Percentiles rank a stretch among this genome's conserved stretches.
phyloP scores from a whole-genome alignment of 139 green algal genomes.

The Medakamo hakoo region DNA sequence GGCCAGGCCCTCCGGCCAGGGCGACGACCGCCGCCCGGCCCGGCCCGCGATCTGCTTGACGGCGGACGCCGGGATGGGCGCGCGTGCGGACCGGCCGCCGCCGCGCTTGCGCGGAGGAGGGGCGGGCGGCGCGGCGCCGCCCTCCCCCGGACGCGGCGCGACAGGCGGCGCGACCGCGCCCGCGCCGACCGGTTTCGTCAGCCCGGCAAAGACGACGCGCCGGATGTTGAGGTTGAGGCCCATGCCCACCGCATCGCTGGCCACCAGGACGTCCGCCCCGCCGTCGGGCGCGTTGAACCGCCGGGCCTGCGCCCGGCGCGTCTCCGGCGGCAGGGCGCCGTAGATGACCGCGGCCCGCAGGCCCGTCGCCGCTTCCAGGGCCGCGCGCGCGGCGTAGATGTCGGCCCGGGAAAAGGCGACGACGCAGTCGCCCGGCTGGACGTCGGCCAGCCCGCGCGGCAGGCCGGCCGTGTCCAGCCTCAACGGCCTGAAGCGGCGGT shows the following conservation, averaged over 20 bases:
- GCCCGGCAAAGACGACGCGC: conserved; percentile 65
- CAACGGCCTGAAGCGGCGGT: conserved; percentile 16
- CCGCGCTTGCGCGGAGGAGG: too few relatives aligned
- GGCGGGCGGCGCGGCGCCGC: too few relatives aligned
- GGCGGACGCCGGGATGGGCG: conserved; percentile 11
- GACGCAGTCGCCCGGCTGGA: conserved; percentile 75
- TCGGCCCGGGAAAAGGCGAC: conserved; percentile 77
- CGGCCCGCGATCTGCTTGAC: conserved; percentile 36
- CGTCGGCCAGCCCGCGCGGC: conserved; percentile 2
- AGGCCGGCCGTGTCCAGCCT: conserved; percentile 13
- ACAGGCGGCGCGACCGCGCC: background rate
- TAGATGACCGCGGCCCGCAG: conserved; percentile 59
- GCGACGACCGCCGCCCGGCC: conserved; percentile 17
- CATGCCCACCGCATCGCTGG: conserved; percentile 89
- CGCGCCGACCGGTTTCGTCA: conserved; percentile 61
- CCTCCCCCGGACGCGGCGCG: too few relatives aligned
- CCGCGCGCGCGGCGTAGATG: conserved; percentile 58
- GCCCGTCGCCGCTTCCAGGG: conserved; percentile 31
- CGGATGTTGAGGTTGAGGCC: conserved; percentile 89
- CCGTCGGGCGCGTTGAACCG: conserved; percentile 74
- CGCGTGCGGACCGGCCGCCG: background rate
- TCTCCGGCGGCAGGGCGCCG: conserved; percentile 73
- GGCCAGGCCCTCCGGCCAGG: conserved; percentile 11
- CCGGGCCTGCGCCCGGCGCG: conserved; percentile 52
- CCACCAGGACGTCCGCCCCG: conserved; percentile 69